Evolutionary conservation across 1,284 basidiomycete species (phyloP), one percentile per base, ranked within the genome.

Genomic region (Retiboletus fuscus): DNA sequence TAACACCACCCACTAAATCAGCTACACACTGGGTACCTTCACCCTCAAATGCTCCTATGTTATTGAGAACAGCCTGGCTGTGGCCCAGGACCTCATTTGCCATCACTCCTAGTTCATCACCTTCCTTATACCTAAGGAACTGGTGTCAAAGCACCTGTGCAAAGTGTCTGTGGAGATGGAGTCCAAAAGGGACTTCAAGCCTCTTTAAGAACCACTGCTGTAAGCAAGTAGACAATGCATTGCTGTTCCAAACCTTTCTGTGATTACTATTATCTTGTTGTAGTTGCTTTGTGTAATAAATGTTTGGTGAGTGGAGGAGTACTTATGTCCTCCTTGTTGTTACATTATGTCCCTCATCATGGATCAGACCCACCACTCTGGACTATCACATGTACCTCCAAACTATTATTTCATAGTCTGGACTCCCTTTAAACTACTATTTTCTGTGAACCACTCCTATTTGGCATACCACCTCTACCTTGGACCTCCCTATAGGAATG

Each of bases 21-120:
- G n/a, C n/a, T n/a, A n/a, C n/a, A n/a, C n/a, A n/a, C n/a, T n/a
- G n/a, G n/a, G n/a, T n/a, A n/a, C n/a, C n/a, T n/a, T n/a, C n/a
- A n/a, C n/a, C n/a, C n/a, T n/a, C n/a, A n/a, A n/a, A n/a, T n/a
- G n/a, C n/a, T n/a, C n/a, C n/a, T n/a, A n/a, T n/a, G n/a, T n/a
- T n/a, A n/a, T n/a, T n/a, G n/a, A n/a, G n/a, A 24, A 62, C 26
- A 5, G 28, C 46, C 1, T 22, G 15, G 1, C 28, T 44, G 15
- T 62, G 61, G 13, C 61, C 46, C 61, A 62, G 5, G 5, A 62
- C 46, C 7, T 62, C 28, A 49, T 62, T 62, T 6, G 61, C 61
- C 12, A 47, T 22, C 3, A 34, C 8, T 24, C 10, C 11, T 11
- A 51, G 49, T n/a, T 47, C 61, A 47, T 49, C n/a, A n/a, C 24